These are phyloP conservation scores for Galeopsis tetrahit DNA, from an alignment of 257 asterid genomes.

Conservation along the genomic window DNA sequence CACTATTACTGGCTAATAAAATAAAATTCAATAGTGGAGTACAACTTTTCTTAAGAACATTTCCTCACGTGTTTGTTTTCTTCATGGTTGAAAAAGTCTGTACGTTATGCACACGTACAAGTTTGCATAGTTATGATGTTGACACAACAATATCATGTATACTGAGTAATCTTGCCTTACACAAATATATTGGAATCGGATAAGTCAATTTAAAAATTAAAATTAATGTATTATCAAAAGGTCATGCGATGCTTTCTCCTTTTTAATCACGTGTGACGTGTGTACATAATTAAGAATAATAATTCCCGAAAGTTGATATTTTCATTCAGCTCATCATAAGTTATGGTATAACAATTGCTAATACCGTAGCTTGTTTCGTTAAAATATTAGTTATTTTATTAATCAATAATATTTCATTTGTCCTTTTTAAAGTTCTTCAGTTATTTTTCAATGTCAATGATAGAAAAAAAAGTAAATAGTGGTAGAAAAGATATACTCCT, in stretches of 20 bases:
- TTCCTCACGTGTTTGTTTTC: neutral
- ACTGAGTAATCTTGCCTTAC: neutral
- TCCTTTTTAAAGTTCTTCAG: too few relatives aligned
- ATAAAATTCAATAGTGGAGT: neutral
- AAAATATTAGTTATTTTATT: too few relatives aligned
- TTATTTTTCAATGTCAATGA: too few relatives aligned
- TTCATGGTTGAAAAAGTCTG: neutral
- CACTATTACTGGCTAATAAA: neutral
- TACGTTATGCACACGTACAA: neutral
- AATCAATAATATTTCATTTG: too few relatives aligned
- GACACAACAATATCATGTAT: neutral
- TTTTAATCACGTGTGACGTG: constrained; percentile 4
- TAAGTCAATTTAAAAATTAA: neutral
- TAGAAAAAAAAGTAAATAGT: too few relatives aligned
- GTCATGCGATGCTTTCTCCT: neutral
- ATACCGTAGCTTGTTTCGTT: too few relatives aligned
- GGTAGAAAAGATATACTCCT: too few relatives aligned
- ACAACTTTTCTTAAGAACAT: neutral
- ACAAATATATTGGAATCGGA: neutral
- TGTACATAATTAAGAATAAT: too few relatives aligned
- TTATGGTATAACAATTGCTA: too few relatives aligned
- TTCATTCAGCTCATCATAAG: too few relatives aligned
- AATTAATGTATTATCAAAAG: neutral
- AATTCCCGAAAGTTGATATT: too few relatives aligned
- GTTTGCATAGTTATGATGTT: neutral